Evolutionary conservation across 495 filamentous ascomycete genomes (phyloP), one percentile per base, ranked within the genome.

Genomic region (Neurospora intermedia): DNA sequence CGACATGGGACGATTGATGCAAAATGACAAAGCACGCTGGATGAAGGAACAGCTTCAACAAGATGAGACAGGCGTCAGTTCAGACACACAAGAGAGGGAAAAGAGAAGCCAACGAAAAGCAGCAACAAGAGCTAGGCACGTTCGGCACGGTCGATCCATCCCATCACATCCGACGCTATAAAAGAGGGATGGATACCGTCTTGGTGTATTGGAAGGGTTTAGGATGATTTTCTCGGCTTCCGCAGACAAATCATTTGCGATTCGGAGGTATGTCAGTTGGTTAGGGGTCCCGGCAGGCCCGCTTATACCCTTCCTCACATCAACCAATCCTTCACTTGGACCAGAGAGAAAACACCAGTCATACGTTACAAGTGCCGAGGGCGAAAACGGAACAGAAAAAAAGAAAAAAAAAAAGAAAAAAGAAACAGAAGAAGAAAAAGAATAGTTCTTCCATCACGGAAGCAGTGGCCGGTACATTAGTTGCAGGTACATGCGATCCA

Each of bases 191-290:
- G 27, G 54, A 71, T 71, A 59, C 74, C 62, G 70, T 54, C 71
- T 73, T 74, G 76, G 72, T 43, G 38, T 73, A 76, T 77, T 78
- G 74, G 78, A 79, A 79, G 76, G 76, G 79, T 78, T 80, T 79
- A 79, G 78, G 54, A 75, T 71, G 73, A 73, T 75, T 72, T 76
- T 74, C 73, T 75, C 77, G 76, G 75, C 74, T 72, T 66, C 54
- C 73, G 69, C 71, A 72, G 70, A 66, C 77, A 77, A 77, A 77
- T 46, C 74, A 76, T 43, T 43, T 75, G 78, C 77, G 78, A 77
- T 77, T 77, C 73, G 71, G 74, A 76, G 73, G 70, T 77, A 76
- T 78, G 77, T 78, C 76, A 73, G 74, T 77, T 79, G 78, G 79
- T 75, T 78, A 74, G 79, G 79, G 77, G 73, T 38, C 35, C 35